phyloP scores from a whole-genome alignment of 2,329 filamentous ascomycete genomes.

The Fusarium chuoi region DNA sequence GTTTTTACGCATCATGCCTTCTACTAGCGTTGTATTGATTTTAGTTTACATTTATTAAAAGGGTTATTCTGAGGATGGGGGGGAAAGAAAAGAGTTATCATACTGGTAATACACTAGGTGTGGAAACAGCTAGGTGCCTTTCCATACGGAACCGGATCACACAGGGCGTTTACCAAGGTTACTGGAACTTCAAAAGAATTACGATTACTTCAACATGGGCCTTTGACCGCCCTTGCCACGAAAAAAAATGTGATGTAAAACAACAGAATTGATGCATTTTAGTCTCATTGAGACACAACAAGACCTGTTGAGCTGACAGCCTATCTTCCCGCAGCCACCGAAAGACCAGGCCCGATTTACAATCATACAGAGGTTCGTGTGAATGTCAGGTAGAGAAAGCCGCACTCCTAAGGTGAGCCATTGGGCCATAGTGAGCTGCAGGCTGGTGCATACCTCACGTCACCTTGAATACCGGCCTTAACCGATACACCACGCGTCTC shows the following conservation, averaged over 20 bases:
- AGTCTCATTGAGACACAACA: neutral
- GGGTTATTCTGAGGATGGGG: slow-evolving; percentile 19
- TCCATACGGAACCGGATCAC: slow-evolving; percentile 36
- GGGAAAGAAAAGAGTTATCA: slow-evolving; percentile 18
- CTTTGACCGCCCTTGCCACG: neutral
- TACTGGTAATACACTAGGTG: slow-evolving; percentile 35
- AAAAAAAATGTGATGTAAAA: neutral
- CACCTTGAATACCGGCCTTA: neutral
- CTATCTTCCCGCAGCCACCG: neutral
- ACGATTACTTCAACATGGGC: neutral
- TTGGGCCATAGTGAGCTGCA: neutral
- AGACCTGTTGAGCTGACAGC: neutral
- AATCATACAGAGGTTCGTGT: neutral
- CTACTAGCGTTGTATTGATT: slow-evolving; percentile 43
- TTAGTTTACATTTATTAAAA: slow-evolving; percentile 19
- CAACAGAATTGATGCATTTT: neutral
- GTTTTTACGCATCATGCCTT: slow-evolving; percentile 39
- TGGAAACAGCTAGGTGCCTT: slow-evolving; percentile 38
- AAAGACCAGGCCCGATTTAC: neutral
- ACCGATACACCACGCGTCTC: slow-evolving; percentile 8
- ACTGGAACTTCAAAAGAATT: slow-evolving; percentile 29
- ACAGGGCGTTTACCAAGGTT: slow-evolving; percentile 37
- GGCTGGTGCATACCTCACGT: neutral
- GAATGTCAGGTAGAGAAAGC: neutral
- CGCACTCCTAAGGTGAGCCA: neutral